Base-by-base conservation (phyloP, 179 eudicot genomes). In the Carnegiea gigantea region DNA sequence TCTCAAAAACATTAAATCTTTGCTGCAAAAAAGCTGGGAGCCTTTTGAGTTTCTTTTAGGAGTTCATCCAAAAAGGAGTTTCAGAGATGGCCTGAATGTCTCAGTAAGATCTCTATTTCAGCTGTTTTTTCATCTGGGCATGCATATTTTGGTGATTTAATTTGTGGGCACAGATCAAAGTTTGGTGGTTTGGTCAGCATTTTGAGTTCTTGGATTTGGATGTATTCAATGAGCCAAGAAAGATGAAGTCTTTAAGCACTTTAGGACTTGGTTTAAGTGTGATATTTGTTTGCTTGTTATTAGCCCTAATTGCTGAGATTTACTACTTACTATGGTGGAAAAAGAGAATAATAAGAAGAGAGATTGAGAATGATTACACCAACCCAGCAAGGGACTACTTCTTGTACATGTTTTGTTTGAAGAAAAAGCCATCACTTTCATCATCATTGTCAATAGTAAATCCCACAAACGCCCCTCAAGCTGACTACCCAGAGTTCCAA, bases 321-420 rank as follows among this genome's bases (percentile, higher is more conserved):
- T 92, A 91, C 88, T 93, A 93, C 84, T 86, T 93, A 79, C 67
- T 93, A 73, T 93, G 97, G 98, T 93, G 98, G 97, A 93, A 91
- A 78, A 93, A 86, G 77, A 92, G 90, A 33, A 76, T 82, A 20
- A 84, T 78, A 15, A 81, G 83, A 53, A 90, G 88, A 85, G 87
- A 82, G 13, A 80, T 86, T 82, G 86, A 84, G 68, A 88, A 83
- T 40, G 80, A 85, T 77, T 81, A 83, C 68, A 83, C 65, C 53
- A 86, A 75, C 51, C 83, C 90, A 79, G 51, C 80, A 79, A 59
- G 83, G n/a, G 89, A 91, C 75, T 83, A 86, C 21, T 86, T 87
- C 21, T 86, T 87, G 57, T 81, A 78, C 83, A 80, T 79, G 70
- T 87, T 86, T 3, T 89, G 93, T 73, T 86, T 88, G 75, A 88